Conservation (phyloP, 1,284 basidiomycete genomes). For the Sphagnurus paluster region DNA sequence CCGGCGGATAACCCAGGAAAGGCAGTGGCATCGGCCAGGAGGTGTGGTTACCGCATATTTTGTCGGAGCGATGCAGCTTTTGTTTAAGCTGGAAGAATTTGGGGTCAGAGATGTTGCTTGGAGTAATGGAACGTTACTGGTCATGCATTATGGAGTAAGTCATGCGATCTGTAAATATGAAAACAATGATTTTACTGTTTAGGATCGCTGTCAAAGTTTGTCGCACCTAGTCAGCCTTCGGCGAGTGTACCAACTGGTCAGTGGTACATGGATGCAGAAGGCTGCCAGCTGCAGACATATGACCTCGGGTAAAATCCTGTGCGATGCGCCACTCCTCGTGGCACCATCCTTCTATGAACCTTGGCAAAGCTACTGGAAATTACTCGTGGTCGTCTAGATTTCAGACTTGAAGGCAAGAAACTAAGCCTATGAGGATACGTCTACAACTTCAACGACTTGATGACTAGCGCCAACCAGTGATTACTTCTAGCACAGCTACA, state of each 20-base stretch:
- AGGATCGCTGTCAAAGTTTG: background rate
- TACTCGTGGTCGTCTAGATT: constrained; percentile 4
- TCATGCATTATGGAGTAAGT: constrained; percentile 29
- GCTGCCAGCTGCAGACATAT: background rate
- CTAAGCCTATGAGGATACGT: constrained; percentile 1
- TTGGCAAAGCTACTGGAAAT: background rate
- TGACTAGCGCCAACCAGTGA: too few relatives aligned
- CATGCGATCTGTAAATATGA: constrained; percentile 14
- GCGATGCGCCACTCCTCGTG: constrained; percentile 16
- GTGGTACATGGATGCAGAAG: background rate
- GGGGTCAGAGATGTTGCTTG: constrained; percentile 50
- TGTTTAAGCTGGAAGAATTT: constrained; percentile 36
- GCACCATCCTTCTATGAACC: constrained; percentile 1
- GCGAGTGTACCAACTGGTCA: too few relatives aligned
- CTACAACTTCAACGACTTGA: too few relatives aligned
- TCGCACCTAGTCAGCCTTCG: background rate
- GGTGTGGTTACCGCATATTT: constrained; percentile 5
- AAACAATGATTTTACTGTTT: constrained; percentile 2
- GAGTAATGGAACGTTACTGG: constrained; percentile 47
- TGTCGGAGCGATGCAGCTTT: constrained; percentile 3
- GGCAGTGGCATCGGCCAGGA: constrained; percentile 8
- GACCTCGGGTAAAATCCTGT: background rate
- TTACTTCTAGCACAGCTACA: too few relatives aligned
- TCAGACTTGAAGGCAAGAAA: constrained; percentile 5
- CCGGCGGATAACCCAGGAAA: constrained; percentile 11